These are phyloP conservation scores for Zymoseptoria crescenta DNA, from an alignment of 2,329 filamentous ascomycete species.

Conservation along the genomic window DNA sequence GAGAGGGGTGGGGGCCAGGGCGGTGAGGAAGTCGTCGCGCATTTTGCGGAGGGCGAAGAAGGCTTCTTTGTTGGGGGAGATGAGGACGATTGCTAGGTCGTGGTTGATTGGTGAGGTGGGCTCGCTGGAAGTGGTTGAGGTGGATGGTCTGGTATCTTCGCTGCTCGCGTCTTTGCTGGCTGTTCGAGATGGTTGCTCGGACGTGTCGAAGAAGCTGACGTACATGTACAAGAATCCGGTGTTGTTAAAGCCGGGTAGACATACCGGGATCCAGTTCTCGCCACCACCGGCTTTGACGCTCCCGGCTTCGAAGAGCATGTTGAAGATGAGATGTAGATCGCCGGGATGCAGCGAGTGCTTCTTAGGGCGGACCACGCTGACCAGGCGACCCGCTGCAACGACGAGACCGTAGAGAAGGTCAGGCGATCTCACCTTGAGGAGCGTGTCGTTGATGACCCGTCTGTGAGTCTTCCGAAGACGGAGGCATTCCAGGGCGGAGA, in stretches of 20 bases:
- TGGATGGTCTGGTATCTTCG: not conserved
- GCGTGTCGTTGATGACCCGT: conserved; percentile 74
- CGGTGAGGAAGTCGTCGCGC: conserved; percentile 55
- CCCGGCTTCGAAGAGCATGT: conserved; percentile 96
- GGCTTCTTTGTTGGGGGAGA: conserved; percentile 85
- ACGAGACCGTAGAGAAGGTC: conserved; percentile 87
- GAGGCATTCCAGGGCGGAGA: conserved; percentile 90
- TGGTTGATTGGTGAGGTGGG: conserved; percentile 29
- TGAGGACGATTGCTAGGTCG: conserved; percentile 84
- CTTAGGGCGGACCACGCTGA: conserved; percentile 89
- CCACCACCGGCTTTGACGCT: conserved; percentile 86
- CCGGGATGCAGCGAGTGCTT: conserved; percentile 93
- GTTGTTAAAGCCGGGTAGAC: conserved; percentile 93
- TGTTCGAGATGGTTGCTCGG: conserved; percentile 24
- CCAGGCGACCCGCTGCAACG: conserved; percentile 83
- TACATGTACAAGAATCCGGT: conserved; percentile 98
- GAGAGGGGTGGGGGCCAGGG: conserved; percentile 67
- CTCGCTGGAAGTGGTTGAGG: conserved; percentile 13
- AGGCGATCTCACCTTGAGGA: conserved; percentile 68
- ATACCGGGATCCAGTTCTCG: conserved; percentile 96
- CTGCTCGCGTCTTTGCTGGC: conserved; percentile 23
- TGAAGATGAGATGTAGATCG: conserved; percentile 93
- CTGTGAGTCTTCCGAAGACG: conserved; percentile 83
- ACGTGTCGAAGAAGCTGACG: conserved; percentile 80
- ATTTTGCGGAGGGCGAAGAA: conserved; percentile 82